Evolutionary conservation across 73 alveolate species (phyloP), one percentile per base, ranked within the genome.

Genomic region (Paramecium bursaria): DNA sequence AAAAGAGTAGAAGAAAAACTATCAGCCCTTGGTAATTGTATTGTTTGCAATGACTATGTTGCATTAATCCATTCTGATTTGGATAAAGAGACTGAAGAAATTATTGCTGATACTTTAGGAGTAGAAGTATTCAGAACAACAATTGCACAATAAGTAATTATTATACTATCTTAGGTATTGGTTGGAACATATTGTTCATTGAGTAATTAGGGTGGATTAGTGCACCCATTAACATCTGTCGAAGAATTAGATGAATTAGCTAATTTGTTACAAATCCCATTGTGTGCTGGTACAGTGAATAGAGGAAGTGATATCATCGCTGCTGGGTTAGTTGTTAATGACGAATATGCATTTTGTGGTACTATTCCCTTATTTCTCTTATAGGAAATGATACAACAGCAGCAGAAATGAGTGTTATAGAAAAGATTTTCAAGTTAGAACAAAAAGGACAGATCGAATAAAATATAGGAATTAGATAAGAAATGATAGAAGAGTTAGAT

Each of bases 261-360:
- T 42, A 74, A 91, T 54, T 86, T 96, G 27, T 80, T 95, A 31
- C 94, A 97, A 94, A 91, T 97, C 61, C 99, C 99, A 10, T 85
- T 97, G 29, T 96, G 99, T 47, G 99, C 99, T 44, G 99, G 99
- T 44, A 97, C 99, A 0, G 98, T 97, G 42, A 97, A 97, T 88
- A 91, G 99, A 73, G 99, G 99, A 19, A 90, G 98, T 49, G 99
- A 95, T 85, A 96, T 95, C 54, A 87, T 94, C 51, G 98, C 96
- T 26, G 95, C 99, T 13, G 99, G 99, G n/a, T 91, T 97, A 15
- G 97, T 95, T 42, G 99, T 93, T 23, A 97, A 97, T 87, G 99
- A 97, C 85, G 92, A 98, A 97, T 92, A 98, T 44, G 99, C 99
- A 23, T 97, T 97, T 86, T 93, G 97, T 73, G 95, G 98, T 90